These are phyloP conservation scores for Colletotrichum sp. DNA, from an alignment of 2,329 filamentous ascomycete genomes.

Conservation along the genomic window DNA sequence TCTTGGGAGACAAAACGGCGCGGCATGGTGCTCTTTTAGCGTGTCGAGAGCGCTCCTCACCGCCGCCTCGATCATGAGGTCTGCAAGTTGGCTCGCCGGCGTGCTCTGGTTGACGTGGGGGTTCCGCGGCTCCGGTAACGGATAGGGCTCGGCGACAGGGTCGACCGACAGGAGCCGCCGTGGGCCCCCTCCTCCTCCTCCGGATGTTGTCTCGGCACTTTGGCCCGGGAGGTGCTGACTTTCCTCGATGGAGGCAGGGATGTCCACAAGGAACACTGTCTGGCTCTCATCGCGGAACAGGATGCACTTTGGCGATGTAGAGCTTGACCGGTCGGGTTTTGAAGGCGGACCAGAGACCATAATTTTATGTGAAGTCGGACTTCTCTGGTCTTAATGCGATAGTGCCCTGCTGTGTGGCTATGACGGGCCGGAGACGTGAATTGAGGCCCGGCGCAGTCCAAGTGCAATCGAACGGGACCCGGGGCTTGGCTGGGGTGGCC, in stretches of 20 bases:
- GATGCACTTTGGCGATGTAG: constrained; percentile 2
- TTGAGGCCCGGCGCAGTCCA: constrained; percentile 1
- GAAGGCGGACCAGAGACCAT: not conserved
- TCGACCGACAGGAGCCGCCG: constrained; percentile 51
- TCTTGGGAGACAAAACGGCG: constrained; percentile 54
- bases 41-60: constrained; percentile 48
- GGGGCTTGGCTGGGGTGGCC: not conserved
- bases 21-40: constrained; percentile 37
- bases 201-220: constrained; percentile 2
- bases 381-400: not conserved
- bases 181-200: constrained; percentile 17
- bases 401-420: constrained; percentile 8
- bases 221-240: constrained; percentile 59
- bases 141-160: constrained; percentile 50
- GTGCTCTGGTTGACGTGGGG: constrained; percentile 38
- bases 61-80: constrained; percentile 56
- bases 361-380: not conserved
- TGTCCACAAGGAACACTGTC: constrained; percentile 66
- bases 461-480: constrained; percentile 4
- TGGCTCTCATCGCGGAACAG: constrained; percentile 13
- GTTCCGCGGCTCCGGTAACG: constrained; percentile 56
- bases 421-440: not conserved
- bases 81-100: constrained; percentile 54
- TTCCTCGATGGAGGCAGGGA: constrained; percentile 72
- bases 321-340: not conserved